Percentiles rank a stretch among this genome's conserved stretches.
These are phyloP conservation scores for Mycena rosella DNA, from an alignment of 768 basidiomycete genomes.

Conservation along the genomic window DNA sequence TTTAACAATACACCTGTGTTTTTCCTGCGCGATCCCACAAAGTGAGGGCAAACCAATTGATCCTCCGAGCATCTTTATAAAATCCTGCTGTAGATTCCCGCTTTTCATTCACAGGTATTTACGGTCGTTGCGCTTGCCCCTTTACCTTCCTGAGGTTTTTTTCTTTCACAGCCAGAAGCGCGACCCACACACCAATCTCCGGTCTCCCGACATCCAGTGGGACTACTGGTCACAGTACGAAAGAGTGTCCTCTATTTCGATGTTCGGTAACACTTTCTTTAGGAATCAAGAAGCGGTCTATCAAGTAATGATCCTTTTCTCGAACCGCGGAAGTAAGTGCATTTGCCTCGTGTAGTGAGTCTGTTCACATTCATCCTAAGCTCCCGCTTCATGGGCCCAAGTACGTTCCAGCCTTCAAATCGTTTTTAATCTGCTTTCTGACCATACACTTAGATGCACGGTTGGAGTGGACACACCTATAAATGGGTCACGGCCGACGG, in stretches of 20 bases:
- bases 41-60: constrained; percentile 11
- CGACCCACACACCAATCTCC: constrained; percentile 34
- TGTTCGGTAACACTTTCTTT: background rate
- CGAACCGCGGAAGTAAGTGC: constrained; percentile 30
- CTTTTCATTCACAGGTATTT: constrained; percentile 34
- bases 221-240: constrained; percentile 38
- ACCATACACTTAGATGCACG: constrained; percentile 28
- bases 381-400: constrained; percentile 37
- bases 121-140: background rate
- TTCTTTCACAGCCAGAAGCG: constrained; percentile 26
- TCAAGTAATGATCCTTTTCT: constrained; percentile 35
- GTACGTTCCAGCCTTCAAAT: background rate
- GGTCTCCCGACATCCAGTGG: constrained; percentile 27
- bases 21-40: constrained; percentile 33
- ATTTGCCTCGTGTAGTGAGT: background rate
- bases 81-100: constrained; percentile 23
- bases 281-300: constrained; percentile 36
- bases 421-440: background rate
- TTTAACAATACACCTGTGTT: constrained; percentile 36
- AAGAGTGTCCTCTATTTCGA: background rate
- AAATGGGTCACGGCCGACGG: constrained; percentile 31
- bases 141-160: too few species aligned
- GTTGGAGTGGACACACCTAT: constrained; percentile 36
- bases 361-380: background rate
- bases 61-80: background rate